phyloP scores from a whole-genome alignment of 805 yeast species.

The Wickerhamiella brachini region DNA sequence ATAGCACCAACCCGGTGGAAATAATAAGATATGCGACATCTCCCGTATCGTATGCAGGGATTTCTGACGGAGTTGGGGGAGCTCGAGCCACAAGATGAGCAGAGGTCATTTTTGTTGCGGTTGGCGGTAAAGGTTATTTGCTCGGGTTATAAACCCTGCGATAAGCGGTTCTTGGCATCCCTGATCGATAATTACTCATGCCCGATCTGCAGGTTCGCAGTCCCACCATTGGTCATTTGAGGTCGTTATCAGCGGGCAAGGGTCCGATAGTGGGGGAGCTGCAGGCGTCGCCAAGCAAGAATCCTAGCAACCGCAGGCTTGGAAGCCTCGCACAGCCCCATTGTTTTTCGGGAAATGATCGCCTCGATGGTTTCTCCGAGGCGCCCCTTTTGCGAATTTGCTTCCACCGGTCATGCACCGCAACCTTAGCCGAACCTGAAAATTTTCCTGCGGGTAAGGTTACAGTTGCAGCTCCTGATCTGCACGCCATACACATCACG shows the following conservation, averaged over 20 bases:
- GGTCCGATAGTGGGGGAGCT: neutral
- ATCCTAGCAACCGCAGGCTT: neutral
- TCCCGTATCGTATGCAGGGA: slow-evolving; percentile 25
- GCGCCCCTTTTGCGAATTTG: neutral
- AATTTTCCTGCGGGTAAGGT: neutral
- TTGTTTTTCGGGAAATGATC: neutral
- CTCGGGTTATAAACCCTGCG: neutral
- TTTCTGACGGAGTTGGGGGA: slow-evolving; percentile 1
- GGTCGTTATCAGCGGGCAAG: neutral
- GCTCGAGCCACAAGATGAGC: neutral
- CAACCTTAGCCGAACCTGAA: neutral
- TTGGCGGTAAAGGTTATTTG: neutral
- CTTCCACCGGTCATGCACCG: neutral
- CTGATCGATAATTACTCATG: neutral
- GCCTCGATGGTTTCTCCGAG: neutral
- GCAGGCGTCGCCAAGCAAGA: neutral
- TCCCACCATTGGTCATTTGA: neutral
- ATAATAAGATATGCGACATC: slow-evolving; percentile 26
- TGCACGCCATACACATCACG: neutral
- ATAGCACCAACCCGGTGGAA: slow-evolving; percentile 46
- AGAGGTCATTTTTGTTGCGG: neutral
- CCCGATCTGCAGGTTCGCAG: neutral
- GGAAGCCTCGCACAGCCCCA: neutral
- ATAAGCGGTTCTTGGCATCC: neutral
- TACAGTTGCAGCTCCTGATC: neutral